Percentiles rank a stretch among this genome's conserved stretches.
Evolutionary conservation across 106 monocot genomes (phyloP).

Genomic region (Agapanthus africanus): DNA sequence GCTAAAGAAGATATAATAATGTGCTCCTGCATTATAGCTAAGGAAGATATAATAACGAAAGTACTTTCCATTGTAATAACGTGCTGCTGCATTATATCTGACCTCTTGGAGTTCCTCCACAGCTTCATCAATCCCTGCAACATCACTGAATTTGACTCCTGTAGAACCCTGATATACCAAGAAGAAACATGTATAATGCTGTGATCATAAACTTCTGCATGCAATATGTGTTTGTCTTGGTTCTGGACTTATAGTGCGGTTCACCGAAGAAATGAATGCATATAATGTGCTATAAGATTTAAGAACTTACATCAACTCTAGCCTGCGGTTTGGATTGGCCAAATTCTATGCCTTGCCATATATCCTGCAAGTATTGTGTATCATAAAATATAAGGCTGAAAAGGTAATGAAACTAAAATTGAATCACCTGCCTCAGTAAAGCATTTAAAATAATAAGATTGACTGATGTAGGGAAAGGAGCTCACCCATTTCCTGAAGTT

Average conservation of each 20-base stretch:
- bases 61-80: background rate
- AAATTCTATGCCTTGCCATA: conserved; percentile 96
- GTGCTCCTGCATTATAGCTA: background rate
- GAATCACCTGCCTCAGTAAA: background rate
- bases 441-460: background rate
- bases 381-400: background rate
- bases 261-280: no score
- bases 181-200: background rate
- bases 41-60: no score
- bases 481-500: conserved; percentile 88
- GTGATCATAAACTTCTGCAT: background rate
- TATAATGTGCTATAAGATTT: conserved; percentile 2
- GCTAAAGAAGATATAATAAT: conserved; percentile 1
- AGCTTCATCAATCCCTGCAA: conserved; percentile 90
- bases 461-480: background rate
- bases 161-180: conserved; percentile 58
- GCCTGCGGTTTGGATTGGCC: conserved; percentile 87
- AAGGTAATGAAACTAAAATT: background rate
- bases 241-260: no score
- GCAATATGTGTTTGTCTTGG: background rate
- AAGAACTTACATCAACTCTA: conserved; percentile 70
- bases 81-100: conserved; percentile 1
- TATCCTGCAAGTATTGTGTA: conserved; percentile 43
- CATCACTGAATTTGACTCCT: conserved; percentile 73
- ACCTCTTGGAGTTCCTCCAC: conserved; percentile 89